Conservation (phyloP, 1,284 basidiomycete genomes). For the Ceratorhiza oryzae-sativae region DNA sequence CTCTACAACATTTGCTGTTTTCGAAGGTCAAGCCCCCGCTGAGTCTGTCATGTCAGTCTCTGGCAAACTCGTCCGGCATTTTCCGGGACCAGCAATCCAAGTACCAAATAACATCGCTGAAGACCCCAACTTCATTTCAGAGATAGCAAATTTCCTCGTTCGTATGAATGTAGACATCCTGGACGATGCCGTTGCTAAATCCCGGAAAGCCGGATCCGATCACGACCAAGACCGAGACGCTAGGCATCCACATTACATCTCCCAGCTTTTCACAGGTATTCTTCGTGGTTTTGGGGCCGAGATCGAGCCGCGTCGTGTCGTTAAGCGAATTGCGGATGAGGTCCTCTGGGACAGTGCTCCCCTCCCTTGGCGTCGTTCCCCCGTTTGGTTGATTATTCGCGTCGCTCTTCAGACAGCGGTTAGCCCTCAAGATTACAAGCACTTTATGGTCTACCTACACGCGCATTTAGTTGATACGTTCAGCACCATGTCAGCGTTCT, state of each 20-base stretch:
- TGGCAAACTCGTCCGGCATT: slow-evolving; percentile 54
- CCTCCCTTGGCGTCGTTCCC: slow-evolving; percentile 58
- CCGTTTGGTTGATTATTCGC: slow-evolving; percentile 58
- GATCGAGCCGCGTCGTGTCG: slow-evolving; percentile 47
- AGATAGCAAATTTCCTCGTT: slow-evolving; percentile 51
- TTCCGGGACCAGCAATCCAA: slow-evolving; percentile 48
- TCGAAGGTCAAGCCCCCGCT: slow-evolving; percentile 53
- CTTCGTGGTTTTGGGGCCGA: slow-evolving; percentile 49
- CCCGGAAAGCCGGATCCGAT: slow-evolving; percentile 43
- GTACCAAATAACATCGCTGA: slow-evolving; percentile 42
- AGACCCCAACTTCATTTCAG: slow-evolving; percentile 47
- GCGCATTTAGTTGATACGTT: slow-evolving; percentile 48
- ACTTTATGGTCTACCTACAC: slow-evolving; percentile 57
- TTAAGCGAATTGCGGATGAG: slow-evolving; percentile 57
- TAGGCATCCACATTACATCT: slow-evolving; percentile 55
- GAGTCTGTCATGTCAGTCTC: slow-evolving; percentile 50
- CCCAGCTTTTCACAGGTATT: slow-evolving; percentile 55
- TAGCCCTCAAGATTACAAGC: slow-evolving; percentile 53
- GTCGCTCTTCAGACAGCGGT: slow-evolving; percentile 58
- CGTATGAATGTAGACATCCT: slow-evolving; percentile 49
- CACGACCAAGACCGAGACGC: slow-evolving; percentile 49
- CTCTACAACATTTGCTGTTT: slow-evolving; percentile 52
- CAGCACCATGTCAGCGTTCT: background rate
- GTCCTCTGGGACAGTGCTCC: slow-evolving; percentile 53
- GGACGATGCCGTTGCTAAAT: slow-evolving; percentile 42